phyloP scores from a whole-genome alignment of 805 yeast species.

The Saccharomycopsis javanensis region DNA sequence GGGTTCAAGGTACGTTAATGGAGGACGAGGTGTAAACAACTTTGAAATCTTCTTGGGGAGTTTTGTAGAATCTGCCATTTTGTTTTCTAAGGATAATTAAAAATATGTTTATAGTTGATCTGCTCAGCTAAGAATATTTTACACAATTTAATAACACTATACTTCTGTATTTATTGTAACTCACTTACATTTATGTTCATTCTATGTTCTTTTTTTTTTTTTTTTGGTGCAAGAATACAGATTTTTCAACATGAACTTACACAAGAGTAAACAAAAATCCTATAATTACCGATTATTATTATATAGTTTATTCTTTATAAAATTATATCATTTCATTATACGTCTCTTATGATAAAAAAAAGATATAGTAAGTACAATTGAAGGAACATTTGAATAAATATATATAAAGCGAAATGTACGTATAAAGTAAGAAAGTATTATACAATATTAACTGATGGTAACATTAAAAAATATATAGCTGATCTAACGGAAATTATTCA shows the following conservation, averaged over 20 bases:
- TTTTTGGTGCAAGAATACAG: background rate
- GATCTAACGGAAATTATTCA: background rate
- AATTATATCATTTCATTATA: no score
- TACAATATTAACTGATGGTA: background rate
- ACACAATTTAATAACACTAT: no score
- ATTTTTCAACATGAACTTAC: background rate
- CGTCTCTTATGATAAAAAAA: no score
- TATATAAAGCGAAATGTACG: background rate
- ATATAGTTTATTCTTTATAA: no score
- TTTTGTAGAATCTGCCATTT: conserved; percentile 23
- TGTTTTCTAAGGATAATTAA: background rate
- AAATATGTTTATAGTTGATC: background rate
- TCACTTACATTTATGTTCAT: background rate
- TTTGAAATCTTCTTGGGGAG: conserved; percentile 33
- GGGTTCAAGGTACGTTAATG: conserved; percentile 36
- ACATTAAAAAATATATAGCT: background rate
- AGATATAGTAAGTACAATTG: background rate
- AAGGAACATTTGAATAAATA: background rate
- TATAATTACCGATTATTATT: background rate
- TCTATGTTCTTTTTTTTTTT: background rate
- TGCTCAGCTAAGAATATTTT: no score
- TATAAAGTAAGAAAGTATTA: background rate
- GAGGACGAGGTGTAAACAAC: conserved; percentile 46
- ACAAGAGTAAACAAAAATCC: background rate
- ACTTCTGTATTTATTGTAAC: background rate